Conservation (phyloP, 257 asterid species). For the Rehmannia glutinosa region DNA sequence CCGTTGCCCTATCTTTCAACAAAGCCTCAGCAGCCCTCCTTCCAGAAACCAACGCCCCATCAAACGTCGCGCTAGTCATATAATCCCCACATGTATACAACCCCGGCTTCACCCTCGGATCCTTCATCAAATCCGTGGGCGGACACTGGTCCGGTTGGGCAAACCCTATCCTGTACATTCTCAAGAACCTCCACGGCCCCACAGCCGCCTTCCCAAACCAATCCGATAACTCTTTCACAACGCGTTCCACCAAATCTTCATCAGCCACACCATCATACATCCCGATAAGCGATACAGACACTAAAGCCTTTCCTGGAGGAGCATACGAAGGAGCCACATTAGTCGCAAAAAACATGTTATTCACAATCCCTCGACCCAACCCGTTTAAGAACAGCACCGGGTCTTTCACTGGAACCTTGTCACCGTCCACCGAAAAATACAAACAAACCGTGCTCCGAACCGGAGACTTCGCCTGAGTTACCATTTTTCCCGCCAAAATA, state of each 20-base stretch:
- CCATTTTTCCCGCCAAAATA: constrained; percentile 43
- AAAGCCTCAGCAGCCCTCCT: constrained; percentile 85
- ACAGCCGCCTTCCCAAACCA: constrained; percentile 73
- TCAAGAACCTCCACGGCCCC: constrained; percentile 61
- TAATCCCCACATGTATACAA: constrained; percentile 89
- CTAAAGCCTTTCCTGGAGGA: constrained; percentile 74
- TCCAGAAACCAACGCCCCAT: constrained; percentile 92
- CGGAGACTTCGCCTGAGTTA: constrained; percentile 48
- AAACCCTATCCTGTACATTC: constrained; percentile 62
- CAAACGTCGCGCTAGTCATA: constrained; percentile 83
- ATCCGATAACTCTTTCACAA: constrained; percentile 50
- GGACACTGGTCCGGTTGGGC: constrained; percentile 94
- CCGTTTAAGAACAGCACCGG: constrained; percentile 80
- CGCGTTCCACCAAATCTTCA: constrained; percentile 57
- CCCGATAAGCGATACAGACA: constrained; percentile 75
- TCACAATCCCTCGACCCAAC: constrained; percentile 69
- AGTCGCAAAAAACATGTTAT: constrained; percentile 87
- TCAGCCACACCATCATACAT: constrained; percentile 41
- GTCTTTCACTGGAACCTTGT: constrained; percentile 53
- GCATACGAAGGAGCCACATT: constrained; percentile 80
- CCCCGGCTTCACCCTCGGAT: constrained; percentile 51
- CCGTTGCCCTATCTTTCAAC: constrained; percentile 47
- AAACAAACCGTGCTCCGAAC: constrained; percentile 74
- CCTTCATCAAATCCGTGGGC: constrained; percentile 72
- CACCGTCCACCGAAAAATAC: constrained; percentile 58